These are phyloP conservation scores for Begonia fuchsioides DNA, from an alignment of 306 rosid species.

Conservation along the genomic window DNA sequence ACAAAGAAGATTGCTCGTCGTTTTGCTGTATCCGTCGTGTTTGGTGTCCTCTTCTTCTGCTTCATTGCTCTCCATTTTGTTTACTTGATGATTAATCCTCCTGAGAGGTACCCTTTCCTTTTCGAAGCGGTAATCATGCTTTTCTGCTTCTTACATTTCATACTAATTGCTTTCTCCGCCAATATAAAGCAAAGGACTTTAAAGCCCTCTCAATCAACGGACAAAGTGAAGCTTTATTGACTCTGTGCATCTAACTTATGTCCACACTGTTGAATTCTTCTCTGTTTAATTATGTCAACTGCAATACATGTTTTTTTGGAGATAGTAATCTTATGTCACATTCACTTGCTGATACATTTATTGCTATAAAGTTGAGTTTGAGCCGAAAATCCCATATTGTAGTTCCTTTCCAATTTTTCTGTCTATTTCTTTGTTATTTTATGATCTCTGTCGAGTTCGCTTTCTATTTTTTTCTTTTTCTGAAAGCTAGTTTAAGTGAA, in stretches of 20 bases:
- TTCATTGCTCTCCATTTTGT: constrained; percentile 58
- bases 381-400: too few species aligned
- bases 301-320: too few species aligned
- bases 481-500: too few species aligned
- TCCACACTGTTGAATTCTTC: neutral
- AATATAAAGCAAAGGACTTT: constrained; percentile 62
- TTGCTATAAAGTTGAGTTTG: too few species aligned
- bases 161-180: constrained; percentile 38
- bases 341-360: too few species aligned
- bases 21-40: constrained; percentile 17
- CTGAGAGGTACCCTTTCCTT: constrained; percentile 64
- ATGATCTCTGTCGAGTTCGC: too few species aligned
- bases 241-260: neutral
- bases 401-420: too few species aligned
- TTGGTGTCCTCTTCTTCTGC: constrained; percentile 13
- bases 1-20: constrained; percentile 12
- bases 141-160: constrained; percentile 78
- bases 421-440: too few species aligned
- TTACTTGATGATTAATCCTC: constrained; percentile 50
- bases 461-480: too few species aligned
- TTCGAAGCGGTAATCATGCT: constrained; percentile 79
- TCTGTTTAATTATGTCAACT: neutral
- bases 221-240: constrained; percentile 28
- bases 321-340: too few species aligned
- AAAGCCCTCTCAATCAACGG: constrained; percentile 24